Evolutionary conservation across 2,329 filamentous ascomycete species (phyloP).

Genomic region (Tetracladium maxilliforme): DNA sequence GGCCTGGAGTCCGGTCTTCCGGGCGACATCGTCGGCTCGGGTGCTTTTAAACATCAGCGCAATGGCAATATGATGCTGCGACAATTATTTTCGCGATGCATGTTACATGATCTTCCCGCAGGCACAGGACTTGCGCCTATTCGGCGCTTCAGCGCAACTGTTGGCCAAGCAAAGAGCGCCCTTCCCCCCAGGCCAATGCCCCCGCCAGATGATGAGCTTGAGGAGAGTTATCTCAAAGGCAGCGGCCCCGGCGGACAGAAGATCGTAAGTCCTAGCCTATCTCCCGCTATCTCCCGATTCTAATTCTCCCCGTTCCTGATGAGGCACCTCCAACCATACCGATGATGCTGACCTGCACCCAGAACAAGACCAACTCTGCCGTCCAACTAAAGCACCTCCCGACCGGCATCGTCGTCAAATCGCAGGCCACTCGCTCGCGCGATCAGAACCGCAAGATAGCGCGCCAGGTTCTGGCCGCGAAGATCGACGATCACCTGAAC

Average conservation of each 20-base stretch:
- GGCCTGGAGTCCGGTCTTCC: too few species aligned
- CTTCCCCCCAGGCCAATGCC: conserved; percentile 63
- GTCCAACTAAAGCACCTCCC: conserved; percentile 85
- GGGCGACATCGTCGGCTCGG: too few species aligned
- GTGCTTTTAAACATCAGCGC: too few species aligned
- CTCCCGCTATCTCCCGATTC: conserved; percentile 2
- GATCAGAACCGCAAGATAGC: conserved; percentile 81
- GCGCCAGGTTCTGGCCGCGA: conserved; percentile 43
- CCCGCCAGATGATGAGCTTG: conserved; percentile 65
- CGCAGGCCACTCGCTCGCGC: conserved; percentile 77
- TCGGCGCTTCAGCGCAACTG: too few species aligned
- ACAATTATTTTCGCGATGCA: too few species aligned
- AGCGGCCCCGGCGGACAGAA: conserved; percentile 91
- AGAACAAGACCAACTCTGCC: conserved; percentile 94
- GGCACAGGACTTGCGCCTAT: too few species aligned
- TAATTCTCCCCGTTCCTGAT: conserved; percentile 3
- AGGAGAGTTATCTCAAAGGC: conserved; percentile 78
- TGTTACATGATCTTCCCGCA: too few species aligned
- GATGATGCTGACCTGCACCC: conserved; percentile 1
- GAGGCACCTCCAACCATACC: conserved; percentile 1
- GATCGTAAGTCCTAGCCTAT: conserved; percentile 41
- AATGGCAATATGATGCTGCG: too few species aligned
- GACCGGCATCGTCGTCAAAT: conserved; percentile 87
- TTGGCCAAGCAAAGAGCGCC: conserved; percentile 37
- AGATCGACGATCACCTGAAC: conserved; percentile 53